phyloP scores from a whole-genome alignment of 2,329 filamentous ascomycete genomes.

The Arthrobotrys megalospora region DNA sequence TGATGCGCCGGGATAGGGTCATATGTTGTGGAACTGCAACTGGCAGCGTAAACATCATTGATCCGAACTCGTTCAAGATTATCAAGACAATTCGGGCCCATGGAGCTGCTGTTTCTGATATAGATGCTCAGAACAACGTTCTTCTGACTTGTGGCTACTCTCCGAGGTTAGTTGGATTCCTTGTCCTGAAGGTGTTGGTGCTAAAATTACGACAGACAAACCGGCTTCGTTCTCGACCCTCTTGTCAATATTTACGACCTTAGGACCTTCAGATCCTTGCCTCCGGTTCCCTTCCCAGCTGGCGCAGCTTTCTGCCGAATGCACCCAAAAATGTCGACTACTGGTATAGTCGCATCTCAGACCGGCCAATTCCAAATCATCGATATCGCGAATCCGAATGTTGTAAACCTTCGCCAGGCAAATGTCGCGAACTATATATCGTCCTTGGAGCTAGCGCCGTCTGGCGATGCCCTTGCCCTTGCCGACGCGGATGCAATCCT shows the following conservation, averaged over 20 bases:
- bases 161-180: constrained; percentile 74
- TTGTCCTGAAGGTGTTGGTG: neutral
- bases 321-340: constrained; percentile 95
- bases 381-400: constrained; percentile 93
- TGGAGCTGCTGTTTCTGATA: constrained; percentile 87
- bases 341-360: constrained; percentile 92
- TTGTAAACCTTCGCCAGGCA: constrained; percentile 86
- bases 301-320: constrained; percentile 95
- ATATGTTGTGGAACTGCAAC: constrained; percentile 91
- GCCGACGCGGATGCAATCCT: constrained; percentile 84
- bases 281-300: constrained; percentile 91
- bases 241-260: constrained; percentile 96
- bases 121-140: constrained; percentile 96
- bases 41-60: constrained; percentile 88
- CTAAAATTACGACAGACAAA: constrained; percentile 68
- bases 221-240: constrained; percentile 86
- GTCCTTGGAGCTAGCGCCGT: constrained; percentile 87
- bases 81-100: constrained; percentile 89
- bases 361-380: constrained; percentile 95
- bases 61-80: constrained; percentile 81
- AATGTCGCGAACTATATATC: constrained; percentile 82
- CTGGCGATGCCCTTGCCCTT: constrained; percentile 86
- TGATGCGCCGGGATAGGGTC: constrained; percentile 90
- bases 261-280: constrained; percentile 87
- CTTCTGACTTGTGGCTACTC: constrained; percentile 96